phyloP scores from a whole-genome alignment of 108 stramenopile species.

The Conticribra weissflogii region DNA sequence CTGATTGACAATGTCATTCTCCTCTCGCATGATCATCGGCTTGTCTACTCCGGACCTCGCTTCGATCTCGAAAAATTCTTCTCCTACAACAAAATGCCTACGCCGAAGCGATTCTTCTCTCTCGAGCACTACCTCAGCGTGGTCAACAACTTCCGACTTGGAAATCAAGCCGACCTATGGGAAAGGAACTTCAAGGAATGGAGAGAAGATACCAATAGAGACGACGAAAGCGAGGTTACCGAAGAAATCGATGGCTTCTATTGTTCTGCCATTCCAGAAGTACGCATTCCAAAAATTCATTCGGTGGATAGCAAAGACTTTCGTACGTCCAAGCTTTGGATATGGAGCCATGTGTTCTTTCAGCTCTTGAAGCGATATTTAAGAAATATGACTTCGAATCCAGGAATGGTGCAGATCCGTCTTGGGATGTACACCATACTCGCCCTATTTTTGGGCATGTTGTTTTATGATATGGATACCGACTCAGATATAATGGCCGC shows the following conservation, averaged over 20 bases:
- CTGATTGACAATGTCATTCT: conserved; percentile 63
- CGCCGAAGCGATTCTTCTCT: conserved; percentile 37
- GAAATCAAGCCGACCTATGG: conserved; percentile 5
- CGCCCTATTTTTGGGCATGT: conserved; percentile 26
- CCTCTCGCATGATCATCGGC: conserved; percentile 46
- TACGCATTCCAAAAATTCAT: not conserved
- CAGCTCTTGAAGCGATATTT: conserved; percentile 56
- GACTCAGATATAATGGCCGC: conserved; percentile 34
- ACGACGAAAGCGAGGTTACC: no score
- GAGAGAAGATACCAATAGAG: conserved; percentile 19
- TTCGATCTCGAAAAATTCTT: conserved; percentile 62
- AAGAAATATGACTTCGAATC: conserved; percentile 58
- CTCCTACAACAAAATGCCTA: conserved; percentile 41
- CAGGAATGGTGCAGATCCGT: conserved; percentile 63
- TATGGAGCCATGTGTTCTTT: conserved; percentile 3
- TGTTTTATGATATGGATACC: conserved; percentile 58
- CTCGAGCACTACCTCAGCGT: conserved; percentile 32
- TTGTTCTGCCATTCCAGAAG: not conserved
- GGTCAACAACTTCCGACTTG: conserved; percentile 20
- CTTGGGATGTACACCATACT: conserved; percentile 63
- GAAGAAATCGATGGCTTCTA: no score
- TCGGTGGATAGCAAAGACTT: not conserved
- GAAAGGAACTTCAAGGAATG: conserved; percentile 13
- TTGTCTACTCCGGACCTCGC: conserved; percentile 61
- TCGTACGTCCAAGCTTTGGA: no score